Evolutionary conservation across 2,329 filamentous ascomycete species (phyloP).

Genomic region (Trichophyton simii): DNA sequence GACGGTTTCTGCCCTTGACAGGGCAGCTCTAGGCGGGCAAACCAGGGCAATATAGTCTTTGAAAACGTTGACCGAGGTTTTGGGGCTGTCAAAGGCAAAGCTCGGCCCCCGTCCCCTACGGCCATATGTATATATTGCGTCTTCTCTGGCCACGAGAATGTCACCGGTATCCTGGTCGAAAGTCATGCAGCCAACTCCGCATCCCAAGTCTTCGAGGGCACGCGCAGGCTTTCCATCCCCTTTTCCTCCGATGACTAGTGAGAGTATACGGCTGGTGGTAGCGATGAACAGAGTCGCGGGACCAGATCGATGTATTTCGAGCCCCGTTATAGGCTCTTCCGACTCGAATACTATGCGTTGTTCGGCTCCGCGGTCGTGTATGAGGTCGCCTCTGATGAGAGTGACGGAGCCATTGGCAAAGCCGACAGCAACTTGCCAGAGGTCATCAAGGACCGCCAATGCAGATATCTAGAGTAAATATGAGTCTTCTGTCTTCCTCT

Average conservation of each 20-base stretch:
- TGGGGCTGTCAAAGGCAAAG: slow-evolving; percentile 82
- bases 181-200: slow-evolving; percentile 89
- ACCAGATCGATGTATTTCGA: slow-evolving; percentile 57
- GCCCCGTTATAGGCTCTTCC: slow-evolving; percentile 86
- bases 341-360: slow-evolving; percentile 94
- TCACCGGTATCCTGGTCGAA: slow-evolving; percentile 68
- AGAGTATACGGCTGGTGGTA: slow-evolving; percentile 77
- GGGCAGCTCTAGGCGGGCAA: slow-evolving; percentile 56
- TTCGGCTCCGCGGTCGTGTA: slow-evolving; percentile 87
- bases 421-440: slow-evolving; percentile 85
- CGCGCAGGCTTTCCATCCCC: slow-evolving; percentile 82
- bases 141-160: slow-evolving; percentile 82
- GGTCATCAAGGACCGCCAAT: slow-evolving; percentile 72
- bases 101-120: slow-evolving; percentile 73
- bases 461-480: slow-evolving; percentile 49
- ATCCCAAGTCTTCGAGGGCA: slow-evolving; percentile 78
- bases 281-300: slow-evolving; percentile 78
- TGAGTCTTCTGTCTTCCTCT: neutral
- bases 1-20: slow-evolving; percentile 47
- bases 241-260: slow-evolving; percentile 71
- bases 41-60: slow-evolving; percentile 79
- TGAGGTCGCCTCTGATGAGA: slow-evolving; percentile 81
- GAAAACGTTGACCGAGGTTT: slow-evolving; percentile 67
- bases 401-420: slow-evolving; percentile 94
- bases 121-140: slow-evolving; percentile 91